Base-by-base conservation (phyloP, 495 filamentous ascomycete genomes). In the Oidiodendron maius region DNA sequence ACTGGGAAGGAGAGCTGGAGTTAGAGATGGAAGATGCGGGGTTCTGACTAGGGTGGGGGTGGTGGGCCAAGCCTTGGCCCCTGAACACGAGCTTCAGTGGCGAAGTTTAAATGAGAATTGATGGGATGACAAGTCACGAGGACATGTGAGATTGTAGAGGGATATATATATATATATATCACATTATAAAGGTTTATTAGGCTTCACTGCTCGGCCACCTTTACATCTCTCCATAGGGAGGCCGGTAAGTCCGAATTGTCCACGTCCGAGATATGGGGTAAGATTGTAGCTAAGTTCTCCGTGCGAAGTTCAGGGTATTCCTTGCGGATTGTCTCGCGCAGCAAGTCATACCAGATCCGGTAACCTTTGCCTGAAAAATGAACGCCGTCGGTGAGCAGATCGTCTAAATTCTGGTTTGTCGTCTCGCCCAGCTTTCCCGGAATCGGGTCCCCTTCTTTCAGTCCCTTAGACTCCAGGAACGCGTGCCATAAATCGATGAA, bases 331-430 rank as follows among this genome's bases (percentile, higher is more conserved):
- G 69, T 55, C 44, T 73, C 61, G 65, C 78, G 71, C 18, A 82
- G 45, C 52, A 75, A 69, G 8, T 77, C 64, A 53, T 66, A 83
- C 12, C 83, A 65, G 30, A 84, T 55, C 25, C 65, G 64, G 52
- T 84, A 84, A n/a, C 72, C 82, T 35, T 64, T 59, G 1, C 74
- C 67, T 9, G 69, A 71, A 47, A 86, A 74, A 65, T 87, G 82
- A 24, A 87, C 61, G 13, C 81, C 80, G 81, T 53, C 51, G 22
- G 23, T 49, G 12, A 53, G 45, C 20, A 53, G 39, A 32, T 23
- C 25, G 24, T 46, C 23, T 23, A 53, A 47, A 26, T 22, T 25
- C 83, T 66, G 36, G 80, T 67, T 60, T 52, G 66, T 75, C 46
- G 62, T 66, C n/a, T 70, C 66, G 17, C 62, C 51, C 16, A 72